Evolutionary conservation across 306 rosid genomes (phyloP).

Genomic region (Sesbania bispinosa): DNA sequence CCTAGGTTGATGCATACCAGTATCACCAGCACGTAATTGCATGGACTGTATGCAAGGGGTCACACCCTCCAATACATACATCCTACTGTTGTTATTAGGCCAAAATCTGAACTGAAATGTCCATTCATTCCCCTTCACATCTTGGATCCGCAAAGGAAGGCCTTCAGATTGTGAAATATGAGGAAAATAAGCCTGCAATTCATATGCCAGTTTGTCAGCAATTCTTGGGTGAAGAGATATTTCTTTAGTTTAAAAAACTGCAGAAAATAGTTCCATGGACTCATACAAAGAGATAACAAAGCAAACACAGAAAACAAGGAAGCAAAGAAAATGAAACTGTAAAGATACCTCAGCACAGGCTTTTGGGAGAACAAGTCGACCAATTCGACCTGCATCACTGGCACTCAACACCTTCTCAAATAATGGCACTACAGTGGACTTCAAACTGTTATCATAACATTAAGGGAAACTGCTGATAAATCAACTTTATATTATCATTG

Average conservation of each 20-base stretch:
- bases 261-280: neutral
- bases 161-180: conserved; percentile 90
- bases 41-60: conserved; percentile 99
- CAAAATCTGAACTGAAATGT: conserved; percentile 99
- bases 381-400: conserved; percentile 99
- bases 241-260: neutral
- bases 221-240: neutral
- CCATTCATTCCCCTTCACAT: conserved; percentile 97
- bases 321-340: conserved; percentile 1
- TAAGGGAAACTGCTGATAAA: conserved; percentile 47
- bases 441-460: conserved; percentile 62
- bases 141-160: conserved; percentile 81
- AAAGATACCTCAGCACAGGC: conserved; percentile 95
- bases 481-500: neutral
- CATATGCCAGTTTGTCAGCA: neutral
- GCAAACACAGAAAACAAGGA: neutral
- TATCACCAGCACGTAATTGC: conserved; percentile 91
- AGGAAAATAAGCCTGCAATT: conserved; percentile 93
- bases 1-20: conserved; percentile 56
- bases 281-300: neutral
- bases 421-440: conserved; percentile 86
- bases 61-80: conserved; percentile 99
- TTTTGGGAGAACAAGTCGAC: conserved; percentile 98
- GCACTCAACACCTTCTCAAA: conserved; percentile 98
- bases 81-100: conserved; percentile 99